Base-by-base conservation (phyloP, 306 rosid genomes). In the Alnus glutinosa region DNA sequence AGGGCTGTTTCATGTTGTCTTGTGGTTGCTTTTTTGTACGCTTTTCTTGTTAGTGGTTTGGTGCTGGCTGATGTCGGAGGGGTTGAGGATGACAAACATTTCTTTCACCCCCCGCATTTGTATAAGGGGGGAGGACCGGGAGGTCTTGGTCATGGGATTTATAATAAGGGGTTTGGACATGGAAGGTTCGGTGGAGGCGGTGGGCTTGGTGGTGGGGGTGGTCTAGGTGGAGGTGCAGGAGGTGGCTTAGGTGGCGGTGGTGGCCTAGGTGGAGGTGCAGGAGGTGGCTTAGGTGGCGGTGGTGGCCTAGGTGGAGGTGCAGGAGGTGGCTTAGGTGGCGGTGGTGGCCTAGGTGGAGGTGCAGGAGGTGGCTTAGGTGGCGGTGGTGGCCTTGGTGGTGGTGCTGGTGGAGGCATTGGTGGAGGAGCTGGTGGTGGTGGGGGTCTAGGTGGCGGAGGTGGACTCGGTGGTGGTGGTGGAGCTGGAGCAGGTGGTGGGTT, bases 191-290 rank as follows among this genome's bases (percentile, higher is more conserved):
- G 81, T 1, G 77, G 84, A 0, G 71, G 80, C 6, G 78, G 73
- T 0, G 88, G 85, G 0, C 44, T 61, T 5, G 80, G 79, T 30
- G 86, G 81, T 7, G 86, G 85, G 2, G 63, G 62, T 0, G 87
- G 84, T 1, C 34, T 54, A 23, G 81, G 85, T 14, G 85, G 83
- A 2, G 86, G 79, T 1, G 73, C n/a, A 46, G 83, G 88, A 2
- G 85, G 85, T 0, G 80, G 82, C 0, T 71, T 80, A 28, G 83
- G 84, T 44, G 19, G 88, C 18, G 88, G 86, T 0, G 84, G 81
- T 0, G 87, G 86, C 0, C 9, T 51, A 0, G 87, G 87, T 0
- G 84, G 84, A 0, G 87, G 87, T 0, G 76, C 36, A 1, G 81
- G 87, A 3, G 83, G 83, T 0, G 81, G 85, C 8, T 3, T 62